Evolutionary conservation across 345 rosid genomes (phyloP).

Genomic region (Pistacia integerrima): DNA sequence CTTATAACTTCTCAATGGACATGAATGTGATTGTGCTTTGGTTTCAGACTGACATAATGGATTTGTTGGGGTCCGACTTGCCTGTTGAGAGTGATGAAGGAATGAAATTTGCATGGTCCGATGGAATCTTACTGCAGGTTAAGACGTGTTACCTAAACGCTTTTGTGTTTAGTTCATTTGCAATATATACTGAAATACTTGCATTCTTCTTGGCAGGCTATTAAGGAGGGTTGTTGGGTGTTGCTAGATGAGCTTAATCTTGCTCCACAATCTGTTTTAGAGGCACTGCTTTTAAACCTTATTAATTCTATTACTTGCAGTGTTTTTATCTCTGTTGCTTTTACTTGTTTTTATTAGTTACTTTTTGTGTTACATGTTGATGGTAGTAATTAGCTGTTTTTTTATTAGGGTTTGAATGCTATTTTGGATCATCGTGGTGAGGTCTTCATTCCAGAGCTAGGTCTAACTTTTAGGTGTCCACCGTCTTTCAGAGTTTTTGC

Average conservation of each 20-base stretch:
- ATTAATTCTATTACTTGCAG: neutral
- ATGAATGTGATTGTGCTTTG: conserved; percentile 23
- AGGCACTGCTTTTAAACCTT: conserved; percentile 43
- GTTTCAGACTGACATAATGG: conserved; percentile 96
- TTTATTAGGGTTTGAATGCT: conserved; percentile 85
- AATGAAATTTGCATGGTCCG: conserved; percentile 96
- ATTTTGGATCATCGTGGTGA: conserved; percentile 96
- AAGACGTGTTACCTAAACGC: neutral
- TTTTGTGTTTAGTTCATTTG: conserved; percentile 14
- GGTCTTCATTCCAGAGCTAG: conserved; percentile 93
- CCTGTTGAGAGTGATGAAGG: conserved; percentile 87
- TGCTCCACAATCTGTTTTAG: conserved; percentile 96
- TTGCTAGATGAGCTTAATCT: conserved; percentile 97
- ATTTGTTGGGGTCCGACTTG: conserved; percentile 92
- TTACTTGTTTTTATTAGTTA: neutral
- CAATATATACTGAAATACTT: neutral
- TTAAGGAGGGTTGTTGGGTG: conserved; percentile 97
- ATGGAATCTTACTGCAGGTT: conserved; percentile 93
- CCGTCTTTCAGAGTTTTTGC: conserved; percentile 87
- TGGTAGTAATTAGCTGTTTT: neutral
- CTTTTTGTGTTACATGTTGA: neutral
- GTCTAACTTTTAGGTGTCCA: conserved; percentile 76
- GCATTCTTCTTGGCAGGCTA: conserved; percentile 54
- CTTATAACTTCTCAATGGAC: conserved; percentile 9
- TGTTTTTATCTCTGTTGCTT: conserved; percentile 3